These are phyloP conservation scores for Ceratocystis lukuohia DNA, from an alignment of 2,329 filamentous ascomycete genomes.

Conservation along the genomic window DNA sequence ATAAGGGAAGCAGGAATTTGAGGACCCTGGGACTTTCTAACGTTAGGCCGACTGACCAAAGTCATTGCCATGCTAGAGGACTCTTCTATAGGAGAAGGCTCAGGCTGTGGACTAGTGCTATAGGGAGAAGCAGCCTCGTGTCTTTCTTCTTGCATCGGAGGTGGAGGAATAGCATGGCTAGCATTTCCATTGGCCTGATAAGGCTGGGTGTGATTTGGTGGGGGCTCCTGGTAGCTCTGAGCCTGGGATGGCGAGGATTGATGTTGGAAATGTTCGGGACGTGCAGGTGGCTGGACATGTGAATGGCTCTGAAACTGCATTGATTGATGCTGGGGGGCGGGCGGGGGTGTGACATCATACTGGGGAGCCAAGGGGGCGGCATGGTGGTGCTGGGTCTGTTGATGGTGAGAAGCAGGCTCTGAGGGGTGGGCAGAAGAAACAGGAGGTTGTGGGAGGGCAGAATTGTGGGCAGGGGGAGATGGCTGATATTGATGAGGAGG, in stretches of 20 bases:
- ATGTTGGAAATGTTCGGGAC: slow-evolving; percentile 3
- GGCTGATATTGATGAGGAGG: slow-evolving; percentile 1
- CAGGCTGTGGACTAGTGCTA: neutral
- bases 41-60: slow-evolving; percentile 12
- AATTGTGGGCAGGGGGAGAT: neutral
- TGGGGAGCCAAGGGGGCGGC: neutral
- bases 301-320: neutral
- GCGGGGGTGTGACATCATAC: neutral
- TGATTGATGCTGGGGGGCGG: neutral
- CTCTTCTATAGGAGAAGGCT: slow-evolving; percentile 17
- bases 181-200: neutral
- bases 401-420: neutral
- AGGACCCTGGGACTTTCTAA: slow-evolving; percentile 23
- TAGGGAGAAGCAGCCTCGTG: neutral
- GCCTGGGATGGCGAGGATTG: neutral
- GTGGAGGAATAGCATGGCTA: neutral
- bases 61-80: slow-evolving; percentile 19
- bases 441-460: neutral
- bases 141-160: neutral
- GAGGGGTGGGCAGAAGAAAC: neutral
- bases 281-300: neutral
- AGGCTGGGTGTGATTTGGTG: neutral
- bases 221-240: slow-evolving; percentile 16
- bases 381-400: neutral
- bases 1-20: slow-evolving; percentile 44